Percentiles rank a stretch among this genome's conserved stretches.
Conservation (phyloP, 2,329 filamentous ascomycete genomes). For the Curvularia hawaiiensis region DNA sequence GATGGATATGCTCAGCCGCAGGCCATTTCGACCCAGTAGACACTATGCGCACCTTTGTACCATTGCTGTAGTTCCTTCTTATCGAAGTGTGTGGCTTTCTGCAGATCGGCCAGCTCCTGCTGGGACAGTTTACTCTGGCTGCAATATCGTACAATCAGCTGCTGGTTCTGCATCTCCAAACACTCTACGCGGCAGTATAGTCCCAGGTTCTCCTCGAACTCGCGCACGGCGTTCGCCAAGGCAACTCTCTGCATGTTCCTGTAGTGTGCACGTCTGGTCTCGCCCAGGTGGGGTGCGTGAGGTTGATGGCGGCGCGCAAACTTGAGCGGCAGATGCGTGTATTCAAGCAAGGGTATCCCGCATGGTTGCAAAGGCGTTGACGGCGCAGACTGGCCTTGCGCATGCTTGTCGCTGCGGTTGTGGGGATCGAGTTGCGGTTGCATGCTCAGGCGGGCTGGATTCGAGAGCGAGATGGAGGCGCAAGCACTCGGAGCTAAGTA, state of each 20-base stretch:
- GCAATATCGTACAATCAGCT: constrained; percentile 44
- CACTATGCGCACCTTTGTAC: constrained; percentile 82
- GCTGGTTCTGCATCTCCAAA: constrained; percentile 32
- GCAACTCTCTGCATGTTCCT: constrained; percentile 28
- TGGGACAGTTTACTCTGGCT: constrained; percentile 99
- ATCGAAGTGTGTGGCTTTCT: constrained; percentile 97
- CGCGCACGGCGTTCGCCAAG: constrained; percentile 33
- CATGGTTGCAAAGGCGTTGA: constrained; percentile 24
- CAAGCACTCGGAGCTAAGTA: constrained; percentile 2
- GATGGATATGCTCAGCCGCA: constrained; percentile 49
- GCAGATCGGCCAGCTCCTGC: constrained; percentile 92
- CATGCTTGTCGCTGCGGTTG: constrained; percentile 6
- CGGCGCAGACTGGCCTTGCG: constrained; percentile 13
- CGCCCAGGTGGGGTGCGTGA: constrained; percentile 29
- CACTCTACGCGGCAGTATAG: constrained; percentile 27
- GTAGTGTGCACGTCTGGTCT: constrained; percentile 36
- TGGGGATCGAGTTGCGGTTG: constrained; percentile 10
- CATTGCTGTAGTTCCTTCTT: constrained; percentile 99
- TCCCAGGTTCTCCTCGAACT: constrained; percentile 32
- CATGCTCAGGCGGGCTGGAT: constrained; percentile 17
- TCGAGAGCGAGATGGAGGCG: constrained; percentile 10
- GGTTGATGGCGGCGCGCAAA: constrained; percentile 38
- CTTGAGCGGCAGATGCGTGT: constrained; percentile 33
- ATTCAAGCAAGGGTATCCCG: constrained; percentile 31
- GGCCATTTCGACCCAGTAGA: neutral